Base-by-base conservation (phyloP, 441 rosid species). In the Croton laevigatus region DNA sequence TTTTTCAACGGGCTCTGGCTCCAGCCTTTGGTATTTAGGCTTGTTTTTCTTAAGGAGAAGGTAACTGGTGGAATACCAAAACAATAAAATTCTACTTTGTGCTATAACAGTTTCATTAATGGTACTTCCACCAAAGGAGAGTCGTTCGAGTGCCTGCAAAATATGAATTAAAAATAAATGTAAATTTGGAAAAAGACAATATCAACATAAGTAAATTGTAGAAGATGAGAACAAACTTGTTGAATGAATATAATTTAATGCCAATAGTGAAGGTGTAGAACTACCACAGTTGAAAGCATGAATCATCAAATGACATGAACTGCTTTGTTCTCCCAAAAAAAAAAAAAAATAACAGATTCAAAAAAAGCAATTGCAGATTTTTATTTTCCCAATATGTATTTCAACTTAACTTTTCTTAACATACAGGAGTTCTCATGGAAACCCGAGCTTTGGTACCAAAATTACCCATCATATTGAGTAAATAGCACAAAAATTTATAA, bases 51-150 rank as follows among this genome's bases (percentile, higher is more conserved):
- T 76, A 7, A 94, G 89, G 65, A 94, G 97, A 71, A 89, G 75
- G 84, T 89, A 94, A 22, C 96, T 89, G 60, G 91, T 84, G 81
- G 85, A 84, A 78, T 94, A 94, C 94, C 95, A 94, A 71, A 94
- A 90, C 67, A 88, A 75, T 72, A 92, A 72, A 68, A 94, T 92
- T 81, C 89, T 85, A 79, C 83, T 82, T 80, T 94, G 96, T 59
- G 96, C 97, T 73, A 80, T 72, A 61, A 92, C 80, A 3, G 97
- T 90, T 60, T 92, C 91, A 12, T 79, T 75, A 66, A 92, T 92
- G 40, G 62, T 73, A 66, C 82, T 84, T 78, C 91, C 91, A 71
- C 90, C 87, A n/a, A 94, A 85, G n/a, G 97, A 90, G 11, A 86
- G 83, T 66, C 97, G 86, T 78, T 90, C 96, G 4, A 94, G 86